Percentiles rank a stretch among this genome's conserved stretches.
Conservation (phyloP, 139 green algal genomes). For the Closterium sp. region DNA sequence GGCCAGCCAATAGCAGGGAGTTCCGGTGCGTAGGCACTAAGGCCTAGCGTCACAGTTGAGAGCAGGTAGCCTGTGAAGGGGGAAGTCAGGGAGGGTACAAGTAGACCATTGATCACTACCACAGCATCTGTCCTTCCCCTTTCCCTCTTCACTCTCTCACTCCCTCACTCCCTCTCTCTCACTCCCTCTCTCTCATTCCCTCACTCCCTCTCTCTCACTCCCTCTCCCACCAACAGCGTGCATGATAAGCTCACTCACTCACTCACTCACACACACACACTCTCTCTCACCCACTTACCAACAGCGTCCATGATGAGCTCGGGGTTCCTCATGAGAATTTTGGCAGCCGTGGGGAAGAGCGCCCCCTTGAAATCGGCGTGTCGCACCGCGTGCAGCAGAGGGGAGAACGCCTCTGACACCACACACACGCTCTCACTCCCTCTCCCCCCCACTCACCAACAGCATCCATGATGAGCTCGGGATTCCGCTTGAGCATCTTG, state of each 20-base stretch:
- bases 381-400: conserved; percentile 13
- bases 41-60: conserved; percentile 13
- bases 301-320: conserved; percentile 44
- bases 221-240: conserved; percentile 9
- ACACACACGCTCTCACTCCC: neutral
- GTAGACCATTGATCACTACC: neutral
- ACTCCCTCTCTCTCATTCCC: conserved; percentile 3
- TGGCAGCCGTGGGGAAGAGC: conserved; percentile 31
- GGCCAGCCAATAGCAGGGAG: conserved; percentile 14
- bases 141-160: neutral
- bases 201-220: conserved; percentile 12
- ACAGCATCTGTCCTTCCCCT: conserved; percentile 19
- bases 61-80: neutral
- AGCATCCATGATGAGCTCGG: conserved; percentile 48
- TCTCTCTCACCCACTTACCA: conserved; percentile 5
- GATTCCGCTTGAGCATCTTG: conserved; percentile 46
- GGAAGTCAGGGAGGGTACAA: conserved; percentile 22
- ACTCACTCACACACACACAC: neutral
- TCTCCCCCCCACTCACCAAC: conserved; percentile 6
- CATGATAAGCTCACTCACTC: conserved; percentile 40
- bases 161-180: conserved; percentile 25
- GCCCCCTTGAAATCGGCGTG: conserved; percentile 26
- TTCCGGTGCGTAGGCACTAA: conserved; percentile 33
- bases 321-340: conserved; percentile 42
- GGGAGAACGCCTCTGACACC: conserved; percentile 6